Percentiles rank a stretch among this genome's conserved stretches.
Conservation (phyloP, 331 rosid species). For the Erythrophleum ivorense region DNA sequence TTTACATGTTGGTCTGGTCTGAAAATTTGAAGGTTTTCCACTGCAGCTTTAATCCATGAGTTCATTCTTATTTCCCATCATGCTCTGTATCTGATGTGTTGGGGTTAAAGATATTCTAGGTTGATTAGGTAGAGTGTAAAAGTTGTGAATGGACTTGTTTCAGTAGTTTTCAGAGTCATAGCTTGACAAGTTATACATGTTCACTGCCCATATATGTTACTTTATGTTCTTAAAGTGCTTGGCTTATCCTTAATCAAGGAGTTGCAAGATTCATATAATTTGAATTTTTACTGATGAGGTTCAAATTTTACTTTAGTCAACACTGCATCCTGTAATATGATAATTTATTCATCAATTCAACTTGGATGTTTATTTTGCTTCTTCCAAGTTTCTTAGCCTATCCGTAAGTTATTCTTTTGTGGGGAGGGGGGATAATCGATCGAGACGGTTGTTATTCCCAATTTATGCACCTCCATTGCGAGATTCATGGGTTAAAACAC, state of each 20-base stretch:
- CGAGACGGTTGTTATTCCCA: neutral
- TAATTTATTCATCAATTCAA: slow-evolving; percentile 4
- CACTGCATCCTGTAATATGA: neutral
- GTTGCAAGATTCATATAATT: slow-evolving; percentile 16
- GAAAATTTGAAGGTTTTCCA: neutral
- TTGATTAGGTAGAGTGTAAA: slow-evolving; percentile 7
- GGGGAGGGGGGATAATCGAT: neutral
- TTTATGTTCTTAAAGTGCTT: neutral
- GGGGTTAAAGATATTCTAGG: neutral
- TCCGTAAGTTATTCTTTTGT: neutral
- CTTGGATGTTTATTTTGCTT: neutral
- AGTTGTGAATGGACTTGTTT: slow-evolving; percentile 32
- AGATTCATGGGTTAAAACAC: neutral
- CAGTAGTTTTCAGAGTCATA: neutral
- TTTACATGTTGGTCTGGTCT: neutral
- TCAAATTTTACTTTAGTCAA: slow-evolving; percentile 9
- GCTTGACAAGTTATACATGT: neutral
- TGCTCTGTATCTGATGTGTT: slow-evolving; percentile 10
- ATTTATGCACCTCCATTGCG: neutral
- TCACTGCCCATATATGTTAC: neutral
- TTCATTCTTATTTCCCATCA: slow-evolving; percentile 17
- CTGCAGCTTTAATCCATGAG: neutral
- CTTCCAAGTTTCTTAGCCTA: neutral
- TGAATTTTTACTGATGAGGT: neutral
- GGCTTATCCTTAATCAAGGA: neutral